Conservation (phyloP, 495 filamentous ascomycete species). For the Astrothelium macrocarpum region DNA sequence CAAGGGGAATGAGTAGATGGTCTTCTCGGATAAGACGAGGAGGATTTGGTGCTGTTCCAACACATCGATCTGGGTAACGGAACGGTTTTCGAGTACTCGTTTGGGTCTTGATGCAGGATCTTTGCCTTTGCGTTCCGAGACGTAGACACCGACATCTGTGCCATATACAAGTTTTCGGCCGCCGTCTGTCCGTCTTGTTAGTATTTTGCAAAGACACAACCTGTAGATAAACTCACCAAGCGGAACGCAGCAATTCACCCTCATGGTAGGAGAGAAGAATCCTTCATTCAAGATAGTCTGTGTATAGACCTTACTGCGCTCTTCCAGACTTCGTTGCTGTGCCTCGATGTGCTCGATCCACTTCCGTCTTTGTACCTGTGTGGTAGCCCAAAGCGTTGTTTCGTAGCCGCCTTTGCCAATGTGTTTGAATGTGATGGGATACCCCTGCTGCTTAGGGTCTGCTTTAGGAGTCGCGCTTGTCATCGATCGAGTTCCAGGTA, state of each 20-base stretch:
- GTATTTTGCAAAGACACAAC: conserved; percentile 9
- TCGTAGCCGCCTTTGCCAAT: conserved; percentile 96
- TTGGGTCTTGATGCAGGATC: conserved; percentile 65
- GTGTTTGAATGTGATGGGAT: conserved; percentile 96
- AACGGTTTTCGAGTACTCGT: conserved; percentile 72
- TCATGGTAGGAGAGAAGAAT: conserved; percentile 72
- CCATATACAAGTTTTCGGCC: conserved; percentile 89
- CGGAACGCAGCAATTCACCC: conserved; percentile 88
- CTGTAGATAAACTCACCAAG: conserved; percentile 49
- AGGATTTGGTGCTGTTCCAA: conserved; percentile 89
- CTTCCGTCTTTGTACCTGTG: conserved; percentile 71
- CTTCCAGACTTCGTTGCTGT: conserved; percentile 75
- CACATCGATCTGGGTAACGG: conserved; percentile 91
- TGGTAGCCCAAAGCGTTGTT: conserved; percentile 76
- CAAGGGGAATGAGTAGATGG: conserved; percentile 75
- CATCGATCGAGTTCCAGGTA: conserved; percentile 48
- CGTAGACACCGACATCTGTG: conserved; percentile 85
- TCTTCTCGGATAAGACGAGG: conserved; percentile 87
- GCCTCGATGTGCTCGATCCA: conserved; percentile 93
- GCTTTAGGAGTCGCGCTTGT: conserved; percentile 27
- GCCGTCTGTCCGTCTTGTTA: conserved; percentile 56
- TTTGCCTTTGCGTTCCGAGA: conserved; percentile 83
- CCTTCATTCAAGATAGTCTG: conserved; percentile 73
- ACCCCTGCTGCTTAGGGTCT: conserved; percentile 55
- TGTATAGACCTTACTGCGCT: conserved; percentile 87